phyloP scores from a whole-genome alignment of 2,329 filamentous ascomycete species.

The Penicillium sp. region DNA sequence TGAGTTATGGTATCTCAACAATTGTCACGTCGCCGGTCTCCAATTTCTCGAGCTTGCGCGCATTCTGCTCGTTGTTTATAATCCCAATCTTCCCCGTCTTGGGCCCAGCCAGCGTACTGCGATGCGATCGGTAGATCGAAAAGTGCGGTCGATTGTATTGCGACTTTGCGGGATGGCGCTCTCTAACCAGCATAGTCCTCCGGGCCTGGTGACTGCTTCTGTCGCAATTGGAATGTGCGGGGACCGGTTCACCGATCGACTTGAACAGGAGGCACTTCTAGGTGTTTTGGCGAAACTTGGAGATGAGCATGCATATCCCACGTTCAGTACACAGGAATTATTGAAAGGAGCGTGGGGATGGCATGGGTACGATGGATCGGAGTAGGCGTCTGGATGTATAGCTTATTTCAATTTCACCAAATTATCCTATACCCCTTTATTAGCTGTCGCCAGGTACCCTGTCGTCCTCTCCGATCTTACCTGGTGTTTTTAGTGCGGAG shows the following conservation, averaged over 20 bases:
- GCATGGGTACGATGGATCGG: conserved; percentile 12
- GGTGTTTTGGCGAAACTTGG: conserved; percentile 26
- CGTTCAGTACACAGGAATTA: conserved; percentile 9
- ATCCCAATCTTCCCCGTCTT: conserved; percentile 58
- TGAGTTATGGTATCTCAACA: conserved; percentile 61
- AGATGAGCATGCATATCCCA: conserved; percentile 24
- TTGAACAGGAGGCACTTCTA: conserved; percentile 35
- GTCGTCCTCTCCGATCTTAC: no score
- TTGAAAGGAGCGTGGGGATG: conserved; percentile 21
- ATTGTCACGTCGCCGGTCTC: conserved; percentile 63
- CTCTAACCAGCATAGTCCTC: conserved; percentile 60
- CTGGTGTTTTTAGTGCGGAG: neutral
- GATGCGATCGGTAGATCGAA: conserved; percentile 18
- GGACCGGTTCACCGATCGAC: conserved; percentile 33
- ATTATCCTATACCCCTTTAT: neutral
- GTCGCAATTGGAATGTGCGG: conserved; percentile 40
- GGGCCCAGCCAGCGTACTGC: conserved; percentile 38
- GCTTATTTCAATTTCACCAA: neutral
- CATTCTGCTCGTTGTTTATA: conserved; percentile 61
- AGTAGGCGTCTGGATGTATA: neutral
- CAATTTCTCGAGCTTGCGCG: conserved; percentile 64
- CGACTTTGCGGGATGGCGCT: conserved; percentile 63
- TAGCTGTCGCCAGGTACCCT: neutral
- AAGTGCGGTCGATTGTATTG: conserved; percentile 49
- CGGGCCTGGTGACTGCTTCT: conserved; percentile 54